Evolutionary conservation across 352 stramenopile genomes (phyloP).

Genomic region (Pythium brachiatum): DNA sequence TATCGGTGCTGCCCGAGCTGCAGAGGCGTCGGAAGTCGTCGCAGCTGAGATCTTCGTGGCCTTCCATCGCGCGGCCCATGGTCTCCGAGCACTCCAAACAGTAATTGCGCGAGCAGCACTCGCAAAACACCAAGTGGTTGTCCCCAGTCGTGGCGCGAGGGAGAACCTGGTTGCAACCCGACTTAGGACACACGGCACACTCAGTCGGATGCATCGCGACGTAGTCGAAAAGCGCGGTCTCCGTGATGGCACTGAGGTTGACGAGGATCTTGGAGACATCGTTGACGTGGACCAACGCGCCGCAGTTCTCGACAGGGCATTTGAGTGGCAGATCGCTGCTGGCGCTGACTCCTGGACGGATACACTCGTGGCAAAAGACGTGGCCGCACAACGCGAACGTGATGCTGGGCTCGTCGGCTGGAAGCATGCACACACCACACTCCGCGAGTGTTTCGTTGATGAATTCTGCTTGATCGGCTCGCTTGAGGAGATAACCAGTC

Average conservation of each 20-base stretch:
- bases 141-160: neutral
- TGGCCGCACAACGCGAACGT: slow-evolving; percentile 21
- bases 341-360: slow-evolving; percentile 7
- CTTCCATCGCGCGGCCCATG: neutral
- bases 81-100: slow-evolving; percentile 16
- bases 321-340: slow-evolving; percentile 8
- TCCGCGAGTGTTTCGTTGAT: slow-evolving; percentile 1
- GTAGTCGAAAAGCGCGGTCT: slow-evolving; percentile 23
- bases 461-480: neutral
- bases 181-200: slow-evolving; percentile 18
- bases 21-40: slow-evolving; percentile 3
- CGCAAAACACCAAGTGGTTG: slow-evolving; percentile 10
- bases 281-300: slow-evolving; percentile 7
- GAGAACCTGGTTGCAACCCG: slow-evolving; percentile 28
- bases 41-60: slow-evolving; percentile 7
- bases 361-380: slow-evolving; percentile 18
- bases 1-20: neutral
- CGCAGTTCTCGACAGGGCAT: slow-evolving; percentile 12
- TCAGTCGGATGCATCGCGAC: slow-evolving; percentile 7
- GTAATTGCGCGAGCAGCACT: slow-evolving; percentile 12
- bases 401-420: slow-evolving; percentile 14
- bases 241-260: slow-evolving; percentile 12
- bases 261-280: slow-evolving; percentile 14
- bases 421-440: slow-evolving; percentile 10
- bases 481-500: neutral